Conservation (phyloP, 768 basidiomycete genomes). For the Pulveroboletus sp. region DNA sequence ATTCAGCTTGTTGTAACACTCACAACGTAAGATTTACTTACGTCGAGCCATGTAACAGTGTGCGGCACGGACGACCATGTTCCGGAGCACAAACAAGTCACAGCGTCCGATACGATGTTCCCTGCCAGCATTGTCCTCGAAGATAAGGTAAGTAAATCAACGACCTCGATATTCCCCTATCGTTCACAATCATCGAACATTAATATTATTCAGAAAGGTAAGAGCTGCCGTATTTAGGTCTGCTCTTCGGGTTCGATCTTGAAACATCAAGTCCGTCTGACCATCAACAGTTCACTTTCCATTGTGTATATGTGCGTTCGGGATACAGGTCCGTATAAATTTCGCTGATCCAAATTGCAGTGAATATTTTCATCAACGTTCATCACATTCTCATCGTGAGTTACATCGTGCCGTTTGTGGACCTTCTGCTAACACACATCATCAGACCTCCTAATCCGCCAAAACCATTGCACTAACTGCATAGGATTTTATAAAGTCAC, state of each 20-base stretch:
- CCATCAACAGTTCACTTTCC: too few species aligned
- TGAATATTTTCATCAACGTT: not conserved
- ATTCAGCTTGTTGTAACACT: not conserved
- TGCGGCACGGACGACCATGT: not conserved
- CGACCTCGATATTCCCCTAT: not conserved
- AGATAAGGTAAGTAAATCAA: conserved; percentile 4
- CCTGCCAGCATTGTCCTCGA: conserved; percentile 8
- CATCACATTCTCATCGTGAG: conserved; percentile 1
- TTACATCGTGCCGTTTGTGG: not conserved
- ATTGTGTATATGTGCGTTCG: not conserved
- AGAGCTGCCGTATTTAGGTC: not conserved
- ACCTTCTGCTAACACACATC: not conserved
- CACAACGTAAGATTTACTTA: conserved; percentile 6
- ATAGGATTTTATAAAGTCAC: not conserved
- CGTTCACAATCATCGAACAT: not conserved
- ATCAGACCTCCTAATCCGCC: conserved; percentile 3
- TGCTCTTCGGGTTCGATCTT: not conserved
- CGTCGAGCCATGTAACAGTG: not conserved
- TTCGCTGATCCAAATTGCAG: not conserved
- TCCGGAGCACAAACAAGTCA: rapidly evolving
- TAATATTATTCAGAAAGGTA: not conserved
- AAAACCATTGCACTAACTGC: not conserved
- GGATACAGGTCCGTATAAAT: not conserved
- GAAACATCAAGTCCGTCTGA: not conserved
- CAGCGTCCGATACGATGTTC: not conserved